phyloP scores from a whole-genome alignment of 2,329 filamentous ascomycete species.

The Clonostachys solani region DNA sequence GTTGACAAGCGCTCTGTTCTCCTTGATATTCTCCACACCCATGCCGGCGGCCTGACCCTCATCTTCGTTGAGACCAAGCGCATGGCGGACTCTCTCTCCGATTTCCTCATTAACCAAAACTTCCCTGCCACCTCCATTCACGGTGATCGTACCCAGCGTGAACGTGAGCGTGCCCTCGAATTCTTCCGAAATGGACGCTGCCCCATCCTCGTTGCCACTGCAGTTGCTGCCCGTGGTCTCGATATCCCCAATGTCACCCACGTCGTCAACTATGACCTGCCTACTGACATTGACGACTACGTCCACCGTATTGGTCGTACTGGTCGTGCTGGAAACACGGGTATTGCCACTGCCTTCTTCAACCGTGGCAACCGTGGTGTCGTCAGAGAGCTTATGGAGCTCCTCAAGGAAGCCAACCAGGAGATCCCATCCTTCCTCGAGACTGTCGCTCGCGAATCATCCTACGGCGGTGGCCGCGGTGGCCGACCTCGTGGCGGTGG shows the following conservation, averaged over 20 bases:
- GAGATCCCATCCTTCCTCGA: conserved; percentile 93
- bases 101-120: conserved; percentile 97
- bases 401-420: conserved; percentile 98
- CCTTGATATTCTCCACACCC: conserved; percentile 94
- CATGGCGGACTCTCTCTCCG: conserved; percentile 96
- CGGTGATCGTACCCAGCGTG: conserved; percentile 95
- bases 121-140: conserved; percentile 99
- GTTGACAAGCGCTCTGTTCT: conserved; percentile 96
- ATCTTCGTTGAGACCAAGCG: conserved; percentile 99
- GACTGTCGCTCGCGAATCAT: conserved; percentile 92
- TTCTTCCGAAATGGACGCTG: conserved; percentile 96
- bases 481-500: conserved; percentile 49
- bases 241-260: conserved; percentile 97
- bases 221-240: conserved; percentile 84
- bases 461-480: conserved; percentile 70
- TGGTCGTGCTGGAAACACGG: conserved; percentile 97
- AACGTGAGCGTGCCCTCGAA: conserved; percentile 96
- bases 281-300: conserved; percentile 97
- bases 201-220: conserved; percentile 94
- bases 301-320: conserved; percentile 99
- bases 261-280: conserved; percentile 99
- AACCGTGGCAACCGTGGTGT: conserved; percentile 99
- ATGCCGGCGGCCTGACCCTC: conserved; percentile 82
- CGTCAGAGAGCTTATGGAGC: conserved; percentile 92
- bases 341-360: conserved; percentile 98